A percentile compares a stretch with the other conserved stretches of the same genome.
These are phyloP conservation scores for Lachancea mirantina DNA, from an alignment of 805 yeast species.

Conservation along the genomic window DNA sequence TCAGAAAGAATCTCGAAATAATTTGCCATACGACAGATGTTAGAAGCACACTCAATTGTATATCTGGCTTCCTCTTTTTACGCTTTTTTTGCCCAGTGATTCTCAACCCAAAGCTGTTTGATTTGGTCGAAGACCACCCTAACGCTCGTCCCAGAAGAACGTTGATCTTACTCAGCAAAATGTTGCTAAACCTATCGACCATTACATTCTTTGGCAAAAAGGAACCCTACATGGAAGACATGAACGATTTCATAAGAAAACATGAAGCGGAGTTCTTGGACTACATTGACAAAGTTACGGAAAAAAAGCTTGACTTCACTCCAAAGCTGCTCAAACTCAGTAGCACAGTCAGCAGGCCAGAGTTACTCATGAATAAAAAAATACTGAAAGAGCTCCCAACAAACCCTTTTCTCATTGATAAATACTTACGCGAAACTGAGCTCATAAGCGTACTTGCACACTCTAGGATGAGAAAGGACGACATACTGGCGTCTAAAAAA, in stretches of 20 bases:
- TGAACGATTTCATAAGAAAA: constrained; percentile 60
- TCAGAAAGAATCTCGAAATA: constrained; percentile 58
- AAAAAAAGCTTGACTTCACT: constrained; percentile 58
- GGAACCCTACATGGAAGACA: constrained; percentile 67
- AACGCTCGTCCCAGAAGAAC: constrained; percentile 68
- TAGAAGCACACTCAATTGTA: constrained; percentile 54
- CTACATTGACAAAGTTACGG: constrained; percentile 67
- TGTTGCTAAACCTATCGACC: constrained; percentile 71
- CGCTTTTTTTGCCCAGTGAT: constrained; percentile 88
- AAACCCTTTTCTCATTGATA: constrained; percentile 63
- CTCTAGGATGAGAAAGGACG: constrained; percentile 15
- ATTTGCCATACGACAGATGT: constrained; percentile 45
- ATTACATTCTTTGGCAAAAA: constrained; percentile 69
- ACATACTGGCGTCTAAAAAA: constrained; percentile 11
- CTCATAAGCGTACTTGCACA: constrained; percentile 40
- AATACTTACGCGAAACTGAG: constrained; percentile 52
- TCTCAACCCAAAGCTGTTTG: constrained; percentile 79
- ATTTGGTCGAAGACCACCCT: constrained; percentile 63
- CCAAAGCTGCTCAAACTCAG: constrained; percentile 51
- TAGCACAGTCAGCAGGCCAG: constrained; percentile 50
- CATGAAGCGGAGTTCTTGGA: constrained; percentile 54
- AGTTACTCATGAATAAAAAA: constrained; percentile 42
- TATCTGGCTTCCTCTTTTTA: constrained; percentile 77
- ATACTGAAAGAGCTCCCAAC: constrained; percentile 55
- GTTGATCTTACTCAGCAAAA: constrained; percentile 72